Evolutionary conservation across 257 asterid species (phyloP).

Genomic region (Apocynum venetum): DNA sequence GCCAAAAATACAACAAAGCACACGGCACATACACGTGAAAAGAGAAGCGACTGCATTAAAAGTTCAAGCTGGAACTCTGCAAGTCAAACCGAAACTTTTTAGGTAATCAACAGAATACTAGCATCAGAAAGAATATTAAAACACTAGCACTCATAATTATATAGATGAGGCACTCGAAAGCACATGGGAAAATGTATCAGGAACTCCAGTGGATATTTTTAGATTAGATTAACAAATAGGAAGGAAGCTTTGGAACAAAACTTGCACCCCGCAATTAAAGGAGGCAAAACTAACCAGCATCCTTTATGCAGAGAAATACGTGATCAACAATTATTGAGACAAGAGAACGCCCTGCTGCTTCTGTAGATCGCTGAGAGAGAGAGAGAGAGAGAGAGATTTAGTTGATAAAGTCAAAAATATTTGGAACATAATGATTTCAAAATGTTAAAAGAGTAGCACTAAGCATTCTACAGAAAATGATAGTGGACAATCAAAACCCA

Average conservation of each 20-base stretch:
- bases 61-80: constrained; percentile 98
- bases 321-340: constrained; percentile 88
- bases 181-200: not conserved
- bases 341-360: constrained; percentile 93
- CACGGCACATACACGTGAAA: constrained; percentile 69
- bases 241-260: not conserved
- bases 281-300: constrained; percentile 62
- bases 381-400: constrained; percentile 29
- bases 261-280: constrained; percentile 9
- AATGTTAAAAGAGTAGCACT: not conserved
- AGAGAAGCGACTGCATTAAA: constrained; percentile 87
- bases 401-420: constrained; percentile 18
- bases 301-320: constrained; percentile 90
- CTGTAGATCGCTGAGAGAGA: constrained; percentile 61
- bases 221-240: not conserved
- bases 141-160: not conserved
- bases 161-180: not conserved
- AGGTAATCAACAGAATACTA: not conserved
- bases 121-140: not conserved
- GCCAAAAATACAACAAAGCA: constrained; percentile 7
- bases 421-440: constrained; percentile 14
- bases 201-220: not conserved
- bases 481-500: not conserved
- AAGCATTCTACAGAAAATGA: not conserved
- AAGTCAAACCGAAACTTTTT: constrained; percentile 22